Percentiles rank a stretch among this genome's conserved stretches.
Conservation (phyloP, 257 asterid species). For the Scutellaria barbata region DNA sequence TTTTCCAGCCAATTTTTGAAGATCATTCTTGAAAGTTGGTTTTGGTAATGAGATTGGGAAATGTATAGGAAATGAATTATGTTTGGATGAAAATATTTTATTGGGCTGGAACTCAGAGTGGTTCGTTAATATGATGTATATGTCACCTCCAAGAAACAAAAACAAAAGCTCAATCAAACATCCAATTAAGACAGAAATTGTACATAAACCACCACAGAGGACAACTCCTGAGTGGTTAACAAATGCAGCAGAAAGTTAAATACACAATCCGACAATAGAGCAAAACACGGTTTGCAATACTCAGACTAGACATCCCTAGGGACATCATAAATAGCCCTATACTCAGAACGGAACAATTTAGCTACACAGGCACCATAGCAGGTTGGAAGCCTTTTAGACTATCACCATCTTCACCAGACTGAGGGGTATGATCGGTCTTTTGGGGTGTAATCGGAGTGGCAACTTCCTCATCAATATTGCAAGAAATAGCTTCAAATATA, state of each 20-base stretch:
- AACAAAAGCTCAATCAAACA: background rate
- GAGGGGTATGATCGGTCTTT: slow-evolving; percentile 47
- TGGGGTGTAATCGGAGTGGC: slow-evolving; percentile 22
- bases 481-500: slow-evolving; percentile 71
- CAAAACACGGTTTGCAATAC: slow-evolving; percentile 30
- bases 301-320: slow-evolving; percentile 25
- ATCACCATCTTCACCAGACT: slow-evolving; percentile 61
- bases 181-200: background rate
- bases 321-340: background rate
- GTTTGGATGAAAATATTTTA: background rate
- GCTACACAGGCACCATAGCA: slow-evolving; percentile 66
- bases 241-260: slow-evolving; percentile 5
- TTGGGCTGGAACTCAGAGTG: no score
- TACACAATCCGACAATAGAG: slow-evolving; percentile 32
- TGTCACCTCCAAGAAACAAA: no score
- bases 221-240: background rate
- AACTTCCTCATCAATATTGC: slow-evolving; percentile 39
- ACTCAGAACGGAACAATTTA: background rate
- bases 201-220: slow-evolving; percentile 2
- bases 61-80: slow-evolving; percentile 5
- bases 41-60: background rate
- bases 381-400: slow-evolving; percentile 59
- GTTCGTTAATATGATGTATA: no score
- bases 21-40: background rate
- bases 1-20: background rate